A percentile compares a stretch with the other conserved stretches of the same genome.
Evolutionary conservation across 2,329 filamentous ascomycete genomes (phyloP).

Genomic region (Cladosporium sp.): DNA sequence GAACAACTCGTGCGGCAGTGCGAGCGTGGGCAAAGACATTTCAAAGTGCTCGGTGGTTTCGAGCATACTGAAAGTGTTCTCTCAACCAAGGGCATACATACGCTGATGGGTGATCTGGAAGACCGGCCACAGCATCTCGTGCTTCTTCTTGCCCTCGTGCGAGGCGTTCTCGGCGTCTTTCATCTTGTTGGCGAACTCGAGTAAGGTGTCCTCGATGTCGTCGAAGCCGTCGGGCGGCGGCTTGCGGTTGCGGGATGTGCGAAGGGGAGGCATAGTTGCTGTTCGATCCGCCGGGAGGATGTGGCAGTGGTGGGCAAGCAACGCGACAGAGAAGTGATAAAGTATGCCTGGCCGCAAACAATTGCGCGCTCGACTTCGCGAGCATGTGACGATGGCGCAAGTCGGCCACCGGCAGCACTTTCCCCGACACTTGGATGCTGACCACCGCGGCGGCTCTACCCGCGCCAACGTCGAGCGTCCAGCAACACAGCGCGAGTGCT

Average conservation of each 20-base stretch:
- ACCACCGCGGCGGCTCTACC: slow-evolving; percentile 5
- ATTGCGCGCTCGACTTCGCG: neutral
- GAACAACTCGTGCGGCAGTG: no score
- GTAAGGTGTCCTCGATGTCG: slow-evolving; percentile 80
- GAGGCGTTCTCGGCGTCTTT: slow-evolving; percentile 91
- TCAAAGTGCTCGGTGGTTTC: neutral
- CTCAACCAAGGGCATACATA: slow-evolving; percentile 37
- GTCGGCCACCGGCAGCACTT: neutral
- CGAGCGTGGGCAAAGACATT: no score
- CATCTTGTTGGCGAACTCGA: slow-evolving; percentile 87
- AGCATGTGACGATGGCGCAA: slow-evolving; percentile 6
- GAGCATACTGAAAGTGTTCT: neutral
- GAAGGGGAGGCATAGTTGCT: slow-evolving; percentile 66
- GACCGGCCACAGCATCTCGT: slow-evolving; percentile 93
- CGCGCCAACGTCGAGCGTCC: slow-evolving; percentile 3
- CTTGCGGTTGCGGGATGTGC: slow-evolving; percentile 72
- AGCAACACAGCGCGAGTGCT: slow-evolving; percentile 1
- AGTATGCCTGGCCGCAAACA: neutral
- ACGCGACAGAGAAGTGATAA: neutral
- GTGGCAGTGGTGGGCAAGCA: neutral
- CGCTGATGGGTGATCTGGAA: slow-evolving; percentile 96
- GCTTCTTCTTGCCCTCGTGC: slow-evolving; percentile 72
- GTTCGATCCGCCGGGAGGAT: neutral
- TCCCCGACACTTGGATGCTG: neutral
- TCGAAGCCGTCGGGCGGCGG: slow-evolving; percentile 80